phyloP scores from a whole-genome alignment of 495 filamentous ascomycete species.

The Neurospora tetrasperma region DNA sequence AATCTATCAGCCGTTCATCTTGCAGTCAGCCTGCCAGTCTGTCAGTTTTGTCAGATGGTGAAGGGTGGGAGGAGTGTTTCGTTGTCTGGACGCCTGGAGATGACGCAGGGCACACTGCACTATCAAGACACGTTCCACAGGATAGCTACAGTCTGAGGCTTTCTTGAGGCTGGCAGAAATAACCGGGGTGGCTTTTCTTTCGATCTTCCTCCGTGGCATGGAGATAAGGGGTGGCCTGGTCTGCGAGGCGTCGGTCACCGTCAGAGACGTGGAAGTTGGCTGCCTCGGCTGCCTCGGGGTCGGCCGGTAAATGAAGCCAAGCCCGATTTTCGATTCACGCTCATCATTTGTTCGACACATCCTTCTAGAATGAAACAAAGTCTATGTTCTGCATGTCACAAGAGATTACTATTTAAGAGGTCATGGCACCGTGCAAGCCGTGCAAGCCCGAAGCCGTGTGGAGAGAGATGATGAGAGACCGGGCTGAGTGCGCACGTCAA shows the following conservation, averaged over 20 bases:
- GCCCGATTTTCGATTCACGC: not conserved
- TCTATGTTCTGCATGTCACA: constrained; percentile 14
- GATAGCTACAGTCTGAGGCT: not conserved
- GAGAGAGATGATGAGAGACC: not conserved
- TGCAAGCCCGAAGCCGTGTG: not conserved
- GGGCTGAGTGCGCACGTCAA: not conserved
- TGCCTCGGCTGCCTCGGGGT: constrained; percentile 1
- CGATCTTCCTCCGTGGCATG: not conserved
- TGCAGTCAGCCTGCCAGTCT: not conserved
- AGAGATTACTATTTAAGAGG: constrained; percentile 8
- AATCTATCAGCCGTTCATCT: not conserved
- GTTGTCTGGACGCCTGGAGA: not conserved
- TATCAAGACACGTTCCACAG: not conserved
- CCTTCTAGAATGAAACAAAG: constrained; percentile 25
- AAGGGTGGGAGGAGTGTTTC: not conserved
- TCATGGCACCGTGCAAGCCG: constrained; percentile 12
- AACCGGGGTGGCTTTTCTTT: not conserved
- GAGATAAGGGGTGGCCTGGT: not conserved
- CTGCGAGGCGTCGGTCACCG: not conserved
- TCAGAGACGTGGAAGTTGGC: not conserved
- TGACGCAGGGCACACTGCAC: not conserved
- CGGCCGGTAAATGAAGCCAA: constrained; percentile 11
- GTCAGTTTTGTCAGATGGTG: not conserved
- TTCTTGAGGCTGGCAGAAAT: not conserved
- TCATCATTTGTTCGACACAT: constrained; percentile 12